These are phyloP conservation scores for Candida insectalens DNA, from an alignment of 805 yeast genomes.

Conservation along the genomic window DNA sequence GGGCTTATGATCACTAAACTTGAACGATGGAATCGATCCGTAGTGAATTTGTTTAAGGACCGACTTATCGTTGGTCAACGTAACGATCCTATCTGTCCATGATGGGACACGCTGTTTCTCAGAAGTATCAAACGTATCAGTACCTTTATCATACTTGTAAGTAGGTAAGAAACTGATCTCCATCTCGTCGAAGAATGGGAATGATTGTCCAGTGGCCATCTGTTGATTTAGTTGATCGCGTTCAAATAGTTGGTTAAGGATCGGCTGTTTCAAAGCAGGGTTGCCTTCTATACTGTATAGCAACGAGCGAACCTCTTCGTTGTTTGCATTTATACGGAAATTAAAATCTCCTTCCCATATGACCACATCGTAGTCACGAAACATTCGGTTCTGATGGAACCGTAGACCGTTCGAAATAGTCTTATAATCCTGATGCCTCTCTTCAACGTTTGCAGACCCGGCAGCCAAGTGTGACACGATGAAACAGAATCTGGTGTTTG, in stretches of 20 bases:
- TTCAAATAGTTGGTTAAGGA: constrained; percentile 36
- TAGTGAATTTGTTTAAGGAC: constrained; percentile 51
- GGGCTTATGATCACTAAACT: constrained; percentile 86
- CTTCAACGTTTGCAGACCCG: constrained; percentile 71
- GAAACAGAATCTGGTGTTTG: constrained; percentile 61
- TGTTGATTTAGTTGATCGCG: constrained; percentile 74
- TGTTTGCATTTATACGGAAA: constrained; percentile 64
- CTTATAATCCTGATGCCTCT: constrained; percentile 80
- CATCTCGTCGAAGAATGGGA: constrained; percentile 76
- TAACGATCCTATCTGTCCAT: constrained; percentile 90
- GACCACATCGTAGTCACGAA: constrained; percentile 72
- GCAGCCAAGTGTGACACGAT: constrained; percentile 90
- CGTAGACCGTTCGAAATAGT: constrained; percentile 61
- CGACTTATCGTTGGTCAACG: constrained; percentile 40
- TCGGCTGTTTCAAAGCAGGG: constrained; percentile 8
- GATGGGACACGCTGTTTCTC: constrained; percentile 93
- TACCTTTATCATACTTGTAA: constrained; percentile 86
- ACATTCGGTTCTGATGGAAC: constrained; percentile 47
- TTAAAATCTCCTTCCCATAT: constrained; percentile 95
- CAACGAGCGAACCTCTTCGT: constrained; percentile 53
- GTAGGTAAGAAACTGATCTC: constrained; percentile 82
- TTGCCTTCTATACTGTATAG: constrained; percentile 8
- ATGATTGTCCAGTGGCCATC: constrained; percentile 64
- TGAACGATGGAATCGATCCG: constrained; percentile 43
- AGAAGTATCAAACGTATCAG: constrained; percentile 72